phyloP scores from a whole-genome alignment of 2,329 filamentous ascomycete species.

The Penicillium sclerotigenum region DNA sequence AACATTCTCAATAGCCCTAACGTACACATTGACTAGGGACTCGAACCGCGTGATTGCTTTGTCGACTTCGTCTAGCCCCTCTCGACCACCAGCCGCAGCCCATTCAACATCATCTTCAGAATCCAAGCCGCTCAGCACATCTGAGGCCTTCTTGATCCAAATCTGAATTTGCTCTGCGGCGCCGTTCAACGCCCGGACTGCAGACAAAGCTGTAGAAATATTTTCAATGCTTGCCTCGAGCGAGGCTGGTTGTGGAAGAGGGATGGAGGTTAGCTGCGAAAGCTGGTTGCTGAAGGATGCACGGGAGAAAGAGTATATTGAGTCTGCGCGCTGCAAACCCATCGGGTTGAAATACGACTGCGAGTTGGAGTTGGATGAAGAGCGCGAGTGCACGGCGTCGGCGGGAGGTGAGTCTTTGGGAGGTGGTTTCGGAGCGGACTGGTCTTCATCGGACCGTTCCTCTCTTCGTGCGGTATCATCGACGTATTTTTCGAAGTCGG shows the following conservation, averaged over 20 bases:
- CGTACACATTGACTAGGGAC: conserved; percentile 84
- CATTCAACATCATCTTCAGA: conserved; percentile 97
- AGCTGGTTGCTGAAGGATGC: conserved; percentile 92
- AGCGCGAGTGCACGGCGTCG: conserved; percentile 15
- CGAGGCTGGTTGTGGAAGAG: conserved; percentile 79
- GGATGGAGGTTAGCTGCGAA: conserved; percentile 84
- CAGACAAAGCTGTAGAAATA: conserved; percentile 80
- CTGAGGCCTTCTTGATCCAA: conserved; percentile 90
- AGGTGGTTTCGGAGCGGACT: conserved; percentile 31
- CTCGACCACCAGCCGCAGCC: conserved; percentile 76
- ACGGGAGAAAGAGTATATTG: conserved; percentile 89
- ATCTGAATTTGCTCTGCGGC: conserved; percentile 88
- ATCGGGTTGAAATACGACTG: conserved; percentile 46
- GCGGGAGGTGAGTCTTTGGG: conserved; percentile 36
- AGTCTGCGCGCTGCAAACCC: conserved; percentile 65
- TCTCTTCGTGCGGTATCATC: conserved; percentile 36
- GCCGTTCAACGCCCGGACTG: conserved; percentile 75
- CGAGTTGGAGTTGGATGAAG: conserved; percentile 34
- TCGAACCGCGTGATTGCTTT: conserved; percentile 79
- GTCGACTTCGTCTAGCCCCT: conserved; percentile 56
- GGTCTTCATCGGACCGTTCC: conserved; percentile 23
- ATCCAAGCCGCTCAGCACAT: conserved; percentile 83
- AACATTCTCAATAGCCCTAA: conserved; percentile 87
- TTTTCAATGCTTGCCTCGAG: conserved; percentile 79
- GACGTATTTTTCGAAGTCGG: conserved; percentile 44